Conservation (phyloP, 164 flowering plant species). For the Umbilicus rupestris region DNA sequence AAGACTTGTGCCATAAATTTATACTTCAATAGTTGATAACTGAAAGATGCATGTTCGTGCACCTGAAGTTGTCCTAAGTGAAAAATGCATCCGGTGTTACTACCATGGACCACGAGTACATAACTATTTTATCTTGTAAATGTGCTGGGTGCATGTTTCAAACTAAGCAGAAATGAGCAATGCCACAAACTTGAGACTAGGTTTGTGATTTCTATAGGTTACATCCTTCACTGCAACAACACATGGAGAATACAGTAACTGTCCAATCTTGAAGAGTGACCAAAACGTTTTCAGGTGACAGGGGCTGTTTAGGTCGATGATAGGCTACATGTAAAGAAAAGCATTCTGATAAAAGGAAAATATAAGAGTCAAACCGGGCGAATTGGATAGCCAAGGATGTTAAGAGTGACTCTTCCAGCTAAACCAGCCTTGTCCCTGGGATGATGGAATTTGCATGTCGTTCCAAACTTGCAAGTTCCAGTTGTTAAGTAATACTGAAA, state of each 20-base stretch:
- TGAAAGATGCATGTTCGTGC: no score
- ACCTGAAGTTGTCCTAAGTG: no score
- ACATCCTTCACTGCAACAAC: no score
- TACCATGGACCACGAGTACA: no score
- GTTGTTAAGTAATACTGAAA: constrained; percentile 86
- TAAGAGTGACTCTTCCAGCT: constrained; percentile 72
- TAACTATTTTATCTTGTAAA: background rate
- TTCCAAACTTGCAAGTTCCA: constrained; percentile 95
- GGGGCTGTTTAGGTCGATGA: background rate
- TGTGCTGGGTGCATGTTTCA: background rate
- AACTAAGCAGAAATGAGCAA: background rate
- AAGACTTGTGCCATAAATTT: no score
- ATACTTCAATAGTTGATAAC: no score
- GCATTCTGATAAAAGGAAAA: constrained; percentile 2
- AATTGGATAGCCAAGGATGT: constrained; percentile 87
- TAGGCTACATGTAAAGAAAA: background rate
- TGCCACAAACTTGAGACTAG: background rate
- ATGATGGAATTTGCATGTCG: constrained; percentile 97
- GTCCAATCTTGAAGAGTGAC: background rate
- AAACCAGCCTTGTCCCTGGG: constrained; percentile 91
- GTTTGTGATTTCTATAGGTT: background rate
- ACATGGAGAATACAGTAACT: no score
- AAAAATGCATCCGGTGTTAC: no score
- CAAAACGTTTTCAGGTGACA: background rate
- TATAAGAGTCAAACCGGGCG: constrained; percentile 60